A percentile compares a stretch with the other conserved stretches of the same genome.
Conservation (phyloP, 2,329 filamentous ascomycete genomes). For the Cladophialophora bantiana region DNA sequence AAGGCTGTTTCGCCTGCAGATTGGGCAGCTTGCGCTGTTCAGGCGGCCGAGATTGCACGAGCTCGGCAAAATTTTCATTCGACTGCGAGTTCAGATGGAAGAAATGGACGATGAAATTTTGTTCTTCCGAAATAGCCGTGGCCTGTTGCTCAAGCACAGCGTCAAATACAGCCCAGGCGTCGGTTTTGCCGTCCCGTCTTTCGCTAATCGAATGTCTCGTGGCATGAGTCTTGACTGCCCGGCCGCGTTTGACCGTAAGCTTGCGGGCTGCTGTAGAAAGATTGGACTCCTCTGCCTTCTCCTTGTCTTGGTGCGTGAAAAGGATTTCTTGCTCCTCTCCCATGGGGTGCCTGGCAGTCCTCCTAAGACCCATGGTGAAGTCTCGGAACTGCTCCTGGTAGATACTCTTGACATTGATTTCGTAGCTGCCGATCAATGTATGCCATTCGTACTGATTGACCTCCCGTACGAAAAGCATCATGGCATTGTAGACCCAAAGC, state of each 20-base stretch:
- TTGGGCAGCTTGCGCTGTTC: constrained; percentile 75
- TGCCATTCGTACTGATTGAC: constrained; percentile 84
- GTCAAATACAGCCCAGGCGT: constrained; percentile 81
- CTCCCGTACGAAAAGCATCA: constrained; percentile 88
- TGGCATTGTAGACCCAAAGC: constrained; percentile 85
- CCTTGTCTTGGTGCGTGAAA: constrained; percentile 91
- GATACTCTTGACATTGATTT: constrained; percentile 74
- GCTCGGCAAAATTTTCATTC: constrained; percentile 81
- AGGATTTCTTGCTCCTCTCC: constrained; percentile 82
- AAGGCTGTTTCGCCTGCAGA: constrained; percentile 74
- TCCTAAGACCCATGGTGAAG: constrained; percentile 79
- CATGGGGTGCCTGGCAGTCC: constrained; percentile 74
- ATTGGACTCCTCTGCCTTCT: constrained; percentile 72
- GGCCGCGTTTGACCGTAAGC: constrained; percentile 90
- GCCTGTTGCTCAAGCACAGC: constrained; percentile 81
- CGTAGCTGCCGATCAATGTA: constrained; percentile 78
- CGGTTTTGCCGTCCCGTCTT: constrained; percentile 68
- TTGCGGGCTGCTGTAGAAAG: constrained; percentile 81
- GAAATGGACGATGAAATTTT: constrained; percentile 96
- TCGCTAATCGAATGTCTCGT: constrained; percentile 56
- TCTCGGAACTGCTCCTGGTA: constrained; percentile 85
- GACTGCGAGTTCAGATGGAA: constrained; percentile 92
- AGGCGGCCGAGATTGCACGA: constrained; percentile 71
- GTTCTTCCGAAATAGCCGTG: constrained; percentile 86
- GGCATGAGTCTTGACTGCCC: constrained; percentile 66